Percentiles rank a stretch among this genome's conserved stretches.
Evolutionary conservation across 2,329 filamentous ascomycete genomes (phyloP).

Genomic region (Magnaporthales sp.): DNA sequence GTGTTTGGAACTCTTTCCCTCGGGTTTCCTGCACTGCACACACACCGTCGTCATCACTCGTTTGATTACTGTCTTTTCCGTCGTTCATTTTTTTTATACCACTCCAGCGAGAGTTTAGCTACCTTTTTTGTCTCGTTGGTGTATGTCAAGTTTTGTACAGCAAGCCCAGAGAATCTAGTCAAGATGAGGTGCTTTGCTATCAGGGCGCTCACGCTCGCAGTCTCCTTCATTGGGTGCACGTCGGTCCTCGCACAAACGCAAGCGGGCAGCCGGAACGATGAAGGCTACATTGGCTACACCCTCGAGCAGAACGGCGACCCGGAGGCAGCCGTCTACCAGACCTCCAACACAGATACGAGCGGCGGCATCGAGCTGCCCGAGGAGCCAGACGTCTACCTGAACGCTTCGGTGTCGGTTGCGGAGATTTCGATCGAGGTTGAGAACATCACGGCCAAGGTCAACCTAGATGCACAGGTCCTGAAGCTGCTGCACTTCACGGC

Average conservation of each 20-base stretch:
- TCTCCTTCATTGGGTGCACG: slow-evolving; percentile 10
- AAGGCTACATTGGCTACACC: slow-evolving; percentile 48
- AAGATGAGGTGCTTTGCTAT: not conserved
- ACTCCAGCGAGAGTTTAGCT: not conserved
- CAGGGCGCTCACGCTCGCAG: slow-evolving; percentile 16
- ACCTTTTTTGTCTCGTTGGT: not conserved
- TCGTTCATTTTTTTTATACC: not conserved
- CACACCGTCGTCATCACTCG: not conserved
- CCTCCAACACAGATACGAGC: slow-evolving; percentile 32
- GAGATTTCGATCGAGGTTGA: slow-evolving; percentile 50
- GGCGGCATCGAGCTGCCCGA: slow-evolving; percentile 32
- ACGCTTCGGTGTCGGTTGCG: slow-evolving; percentile 47
- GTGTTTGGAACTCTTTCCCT: not conserved
- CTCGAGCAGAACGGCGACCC: slow-evolving; percentile 41
- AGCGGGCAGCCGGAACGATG: slow-evolving; percentile 15
- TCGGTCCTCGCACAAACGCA: slow-evolving; percentile 18
- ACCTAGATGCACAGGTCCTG: slow-evolving; percentile 49
- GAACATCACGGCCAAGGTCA: slow-evolving; percentile 52
- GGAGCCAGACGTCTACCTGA: slow-evolving; percentile 51
- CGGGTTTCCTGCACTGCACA: not conserved
- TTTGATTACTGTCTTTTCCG: not conserved
- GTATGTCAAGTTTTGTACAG: too few relatives aligned
- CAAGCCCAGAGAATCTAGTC: not conserved
- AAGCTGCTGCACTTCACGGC: slow-evolving; percentile 51
- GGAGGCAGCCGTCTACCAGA: slow-evolving; percentile 43